Base-by-base conservation (phyloP, 805 yeast genomes). In the Metschnikowia bowlesiae region DNA sequence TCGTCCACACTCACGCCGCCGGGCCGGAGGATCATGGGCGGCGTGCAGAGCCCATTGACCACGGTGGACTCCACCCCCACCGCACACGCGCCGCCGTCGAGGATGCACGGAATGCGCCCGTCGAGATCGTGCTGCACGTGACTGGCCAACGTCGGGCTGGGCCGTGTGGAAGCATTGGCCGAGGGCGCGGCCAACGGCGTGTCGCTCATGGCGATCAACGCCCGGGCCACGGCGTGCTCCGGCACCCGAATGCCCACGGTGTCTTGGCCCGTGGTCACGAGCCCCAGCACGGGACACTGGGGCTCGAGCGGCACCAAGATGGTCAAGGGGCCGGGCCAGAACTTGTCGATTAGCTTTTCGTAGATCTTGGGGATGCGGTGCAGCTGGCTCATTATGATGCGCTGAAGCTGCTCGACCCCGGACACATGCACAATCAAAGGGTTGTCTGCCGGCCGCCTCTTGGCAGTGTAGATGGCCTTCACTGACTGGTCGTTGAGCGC, bases 281-380 rank as follows among this genome's bases (percentile, higher is more conserved):
- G 71, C 33, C 74, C 71, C 1, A 97, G 89, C 2, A 92, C 71
- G 1, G 81, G 81, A 6, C 78, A 70, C 1, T 62, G 60, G 5
- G 56, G 29, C 30, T 71, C 68, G 5, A 80, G 73, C 0, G 97
- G 97, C 18, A 94, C 69, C 46, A 94, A 66, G 33, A 94, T 88
- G 0, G 97, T 90, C 49, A 94, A 70, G 0, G 99, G 98, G 0
- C 99, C 99, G 0, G 99, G 99, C 98, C 98, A 94, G 60, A 87
- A 86, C 54, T 75, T 76, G 2, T 76, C 74, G 9, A 91, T 73
- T 39, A 94, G 72, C 0, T 81, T 78, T 32, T 71, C 67, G 64
- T 94, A 94, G 0, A 84, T 75, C 1, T 70, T 69, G 0, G 98
- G 98, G 6, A 92, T 79, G 26, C 73, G 69, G 28, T 72, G 68